Evolutionary conservation across 108 stramenopile genomes (phyloP).

Genomic region (Asterionellopsis glacialis): DNA sequence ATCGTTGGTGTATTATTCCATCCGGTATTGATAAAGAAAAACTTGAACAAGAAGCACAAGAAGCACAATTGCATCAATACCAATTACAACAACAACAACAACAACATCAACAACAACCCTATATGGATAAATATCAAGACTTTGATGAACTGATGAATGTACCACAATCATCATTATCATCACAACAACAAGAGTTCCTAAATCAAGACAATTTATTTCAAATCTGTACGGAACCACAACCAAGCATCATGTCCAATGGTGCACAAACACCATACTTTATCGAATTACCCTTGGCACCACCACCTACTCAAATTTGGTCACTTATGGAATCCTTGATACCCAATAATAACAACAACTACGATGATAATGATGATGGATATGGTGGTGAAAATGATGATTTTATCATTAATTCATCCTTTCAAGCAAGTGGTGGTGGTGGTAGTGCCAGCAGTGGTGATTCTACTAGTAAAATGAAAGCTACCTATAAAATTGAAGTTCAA

Average conservation of each 20-base stretch:
- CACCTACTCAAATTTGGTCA: background rate
- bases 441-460: background rate
- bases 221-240: constrained; percentile 3
- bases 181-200: constrained; percentile 1
- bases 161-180: background rate
- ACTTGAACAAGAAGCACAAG: background rate
- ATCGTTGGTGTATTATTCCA: constrained; percentile 9
- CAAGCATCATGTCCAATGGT: constrained; percentile 5
- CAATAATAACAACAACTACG: no score
- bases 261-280: constrained; percentile 8
- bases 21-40: background rate
- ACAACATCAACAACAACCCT: no score
- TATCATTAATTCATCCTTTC: background rate
- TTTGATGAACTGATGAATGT: background rate
- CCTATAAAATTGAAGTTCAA: background rate
- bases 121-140: no score
- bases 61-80: no score
- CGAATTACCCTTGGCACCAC: constrained; percentile 8
- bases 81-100: no score
- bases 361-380: constrained; percentile 3
- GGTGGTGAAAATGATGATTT: background rate
- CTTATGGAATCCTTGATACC: no score
- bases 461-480: background rate
- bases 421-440: background rate
- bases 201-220: background rate